Percentiles rank a stretch among this genome's conserved stretches.
Conservation (phyloP, 805 yeast species). For the Kodamaea laetipori region DNA sequence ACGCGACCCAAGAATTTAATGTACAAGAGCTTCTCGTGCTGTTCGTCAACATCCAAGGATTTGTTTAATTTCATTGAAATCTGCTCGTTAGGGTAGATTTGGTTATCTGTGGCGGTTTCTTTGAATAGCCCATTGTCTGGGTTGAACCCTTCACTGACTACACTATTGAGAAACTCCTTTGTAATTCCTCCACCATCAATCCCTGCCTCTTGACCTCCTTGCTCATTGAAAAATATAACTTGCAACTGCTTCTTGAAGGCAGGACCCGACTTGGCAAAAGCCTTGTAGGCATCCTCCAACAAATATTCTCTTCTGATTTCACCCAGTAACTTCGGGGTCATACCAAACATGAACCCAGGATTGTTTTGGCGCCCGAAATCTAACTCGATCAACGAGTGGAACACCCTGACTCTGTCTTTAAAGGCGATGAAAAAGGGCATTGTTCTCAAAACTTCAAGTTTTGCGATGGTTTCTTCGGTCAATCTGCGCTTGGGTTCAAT, state of each 20-base stretch:
- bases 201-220: slow-evolving; percentile 78
- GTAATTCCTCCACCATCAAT: slow-evolving; percentile 97
- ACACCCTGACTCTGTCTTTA: slow-evolving; percentile 68
- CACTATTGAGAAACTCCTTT: slow-evolving; percentile 80
- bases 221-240: slow-evolving; percentile 69
- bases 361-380: slow-evolving; percentile 39
- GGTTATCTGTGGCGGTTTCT: slow-evolving; percentile 48
- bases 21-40: slow-evolving; percentile 30
- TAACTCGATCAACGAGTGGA: slow-evolving; percentile 59
- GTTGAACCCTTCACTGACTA: slow-evolving; percentile 68
- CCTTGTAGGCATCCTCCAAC: slow-evolving; percentile 72
- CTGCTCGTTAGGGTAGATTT: slow-evolving; percentile 73
- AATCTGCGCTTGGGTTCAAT: slow-evolving; percentile 6
- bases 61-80: slow-evolving; percentile 38
- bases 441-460: slow-evolving; percentile 55
- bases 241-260: slow-evolving; percentile 59
- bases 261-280: slow-evolving; percentile 54
- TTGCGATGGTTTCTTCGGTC: slow-evolving; percentile 18
- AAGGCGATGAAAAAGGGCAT: slow-evolving; percentile 84
- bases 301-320: slow-evolving; percentile 67
- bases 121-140: slow-evolving; percentile 38
- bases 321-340: slow-evolving; percentile 39
- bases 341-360: slow-evolving; percentile 12
- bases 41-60: slow-evolving; percentile 32
- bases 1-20: slow-evolving; percentile 75